Evolutionary conservation across 2,329 filamentous ascomycete species (phyloP), one percentile per base, ranked within the genome.

Genomic region (Calonectria pauciramosa): DNA sequence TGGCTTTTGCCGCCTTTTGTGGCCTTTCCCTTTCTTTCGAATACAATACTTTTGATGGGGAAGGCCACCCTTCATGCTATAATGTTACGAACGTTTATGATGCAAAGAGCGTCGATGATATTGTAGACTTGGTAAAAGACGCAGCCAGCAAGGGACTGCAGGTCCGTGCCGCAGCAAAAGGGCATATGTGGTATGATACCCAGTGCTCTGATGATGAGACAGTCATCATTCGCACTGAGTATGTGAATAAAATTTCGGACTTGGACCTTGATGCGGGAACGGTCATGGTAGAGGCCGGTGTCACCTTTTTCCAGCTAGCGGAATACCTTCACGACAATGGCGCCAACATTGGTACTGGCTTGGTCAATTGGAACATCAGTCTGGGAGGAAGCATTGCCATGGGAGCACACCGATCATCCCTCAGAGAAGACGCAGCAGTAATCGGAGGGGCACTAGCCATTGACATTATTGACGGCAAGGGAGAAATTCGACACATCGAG

Each of bases 311-410:
- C 72, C 86, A 89, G 83, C 85, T 90, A 4, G 88, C 88, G 1
- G 87, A 88, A 70, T 89, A 86, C 72, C 84, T 90, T 36, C 88
- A 90, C 72, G 82, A 83, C 34, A 82, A 85, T 30, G 85, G 84
- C 20, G 88, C 88, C 13, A 87, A 85, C 30, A 86, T 89, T 54
- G 88, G 88, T 23, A 89, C 89, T 68, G 88, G 88, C 0, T 82
- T 90, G 5, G 88, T 90, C 6, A 90, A 90, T 78, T 90, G 88
- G 88, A 90, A 90, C 75, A 90, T 90, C 69, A 89, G 86, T 7
- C 83, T 90, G 44, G 88, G 87, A 0, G 88, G 88, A 18, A 86
- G 86, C 49, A 85, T 90, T 5, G 88, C 88, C 5, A 90, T 90
- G 88, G 88, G 88, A 1, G 88, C 88, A 4, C 88, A 90, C 76